These are phyloP conservation scores for Aspergillus ruber DNA, from an alignment of 2,329 filamentous ascomycete genomes.

Conservation along the genomic window DNA sequence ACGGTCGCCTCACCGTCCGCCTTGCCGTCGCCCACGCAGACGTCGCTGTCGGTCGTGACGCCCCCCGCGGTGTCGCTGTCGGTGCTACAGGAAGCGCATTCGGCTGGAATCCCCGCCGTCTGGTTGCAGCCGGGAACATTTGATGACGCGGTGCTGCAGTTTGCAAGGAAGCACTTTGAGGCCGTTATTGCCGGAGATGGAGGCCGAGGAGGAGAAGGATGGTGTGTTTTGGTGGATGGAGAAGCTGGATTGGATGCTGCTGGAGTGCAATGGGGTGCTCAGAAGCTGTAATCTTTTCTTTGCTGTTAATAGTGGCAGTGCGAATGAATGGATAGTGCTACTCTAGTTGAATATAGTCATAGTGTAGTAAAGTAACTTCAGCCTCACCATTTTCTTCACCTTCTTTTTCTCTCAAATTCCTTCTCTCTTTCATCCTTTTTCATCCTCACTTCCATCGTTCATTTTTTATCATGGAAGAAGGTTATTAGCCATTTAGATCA, in stretches of 20 bases:
- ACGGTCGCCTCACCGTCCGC: conserved; percentile 61
- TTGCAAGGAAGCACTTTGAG: conserved; percentile 62
- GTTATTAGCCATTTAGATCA: not conserved
- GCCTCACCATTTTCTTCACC: conserved; percentile 2
- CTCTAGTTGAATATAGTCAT: no score
- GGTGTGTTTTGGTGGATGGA: conserved; percentile 83
- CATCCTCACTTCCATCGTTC: not conserved
- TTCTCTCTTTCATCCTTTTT: not conserved
- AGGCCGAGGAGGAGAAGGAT: conserved; percentile 64
- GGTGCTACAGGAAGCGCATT: conserved; percentile 70
- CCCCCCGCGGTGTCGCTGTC: conserved; percentile 69
- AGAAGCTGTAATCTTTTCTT: conserved; percentile 29
- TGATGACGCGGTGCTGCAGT: conserved; percentile 66
- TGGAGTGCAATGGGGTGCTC: conserved; percentile 46
- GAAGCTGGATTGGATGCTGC: conserved; percentile 53
- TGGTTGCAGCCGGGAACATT: conserved; percentile 92
- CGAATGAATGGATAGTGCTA: no score
- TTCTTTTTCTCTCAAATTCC: not conserved
- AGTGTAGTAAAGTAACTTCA: conserved; percentile 3
- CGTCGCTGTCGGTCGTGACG: conserved; percentile 79
- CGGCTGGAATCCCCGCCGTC: conserved; percentile 64
- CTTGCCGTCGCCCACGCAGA: conserved; percentile 61
- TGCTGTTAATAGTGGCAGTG: not conserved
- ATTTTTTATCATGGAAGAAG: not conserved
- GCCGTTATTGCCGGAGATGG: conserved; percentile 62